Conservation (phyloP, 148 eudicot species). For the Mesembryanthemum crystallinum region DNA sequence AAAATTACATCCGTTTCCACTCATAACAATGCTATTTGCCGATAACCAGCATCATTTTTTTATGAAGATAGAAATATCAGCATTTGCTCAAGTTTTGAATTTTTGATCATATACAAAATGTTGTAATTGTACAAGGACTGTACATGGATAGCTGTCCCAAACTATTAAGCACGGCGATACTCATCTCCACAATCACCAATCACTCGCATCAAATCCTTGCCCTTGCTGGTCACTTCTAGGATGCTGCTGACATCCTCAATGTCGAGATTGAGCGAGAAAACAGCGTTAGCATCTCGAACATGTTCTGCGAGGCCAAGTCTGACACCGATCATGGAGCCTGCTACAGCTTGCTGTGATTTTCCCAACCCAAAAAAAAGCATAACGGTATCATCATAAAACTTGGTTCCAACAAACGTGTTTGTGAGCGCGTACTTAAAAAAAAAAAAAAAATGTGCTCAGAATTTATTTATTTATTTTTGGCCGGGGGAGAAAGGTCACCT, state of each 20-base stretch:
- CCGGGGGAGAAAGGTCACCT: conserved; percentile 43
- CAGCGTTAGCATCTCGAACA: conserved; percentile 58
- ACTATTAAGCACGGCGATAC: conserved; percentile 56
- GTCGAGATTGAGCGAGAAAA: conserved; percentile 76
- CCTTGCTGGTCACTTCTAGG: conserved; percentile 57
- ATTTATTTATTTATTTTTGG: too few relatives aligned
- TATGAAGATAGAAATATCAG: background rate
- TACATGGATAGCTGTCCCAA: background rate
- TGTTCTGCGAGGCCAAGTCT: conserved; percentile 91
- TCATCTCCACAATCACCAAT: conserved; percentile 98
- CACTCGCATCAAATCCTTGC: conserved; percentile 70
- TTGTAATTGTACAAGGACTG: conserved; percentile 3
- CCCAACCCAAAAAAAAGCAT: background rate
- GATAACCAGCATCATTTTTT: too few relatives aligned
- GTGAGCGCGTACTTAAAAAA: too few relatives aligned
- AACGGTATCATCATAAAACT: background rate
- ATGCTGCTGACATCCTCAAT: conserved; percentile 71
- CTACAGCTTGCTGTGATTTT: conserved; percentile 77
- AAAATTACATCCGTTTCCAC: too few relatives aligned
- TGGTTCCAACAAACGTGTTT: background rate
- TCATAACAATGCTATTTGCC: too few relatives aligned
- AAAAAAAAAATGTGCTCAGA: background rate
- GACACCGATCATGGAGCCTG: conserved; percentile 95
- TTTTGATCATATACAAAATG: conserved; percentile 12
- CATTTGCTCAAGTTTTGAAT: background rate